Conservation (phyloP, 2,329 filamentous ascomycete genomes). For the Fusarium euwallaceae region DNA sequence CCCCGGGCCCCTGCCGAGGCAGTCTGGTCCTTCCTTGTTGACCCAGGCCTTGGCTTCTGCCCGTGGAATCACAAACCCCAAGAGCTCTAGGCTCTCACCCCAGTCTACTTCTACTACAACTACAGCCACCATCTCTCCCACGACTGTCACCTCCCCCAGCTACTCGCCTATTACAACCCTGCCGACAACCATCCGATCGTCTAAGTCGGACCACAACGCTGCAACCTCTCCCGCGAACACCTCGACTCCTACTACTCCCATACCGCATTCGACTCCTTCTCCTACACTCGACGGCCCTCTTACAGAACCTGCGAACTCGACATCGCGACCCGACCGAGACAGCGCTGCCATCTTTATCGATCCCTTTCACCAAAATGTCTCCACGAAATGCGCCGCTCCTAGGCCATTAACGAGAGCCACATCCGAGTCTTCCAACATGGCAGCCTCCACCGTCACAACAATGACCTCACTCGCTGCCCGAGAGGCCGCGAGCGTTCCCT, state of each 20-base stretch:
- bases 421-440: conserved; percentile 50
- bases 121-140: conserved; percentile 21
- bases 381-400: conserved; percentile 51
- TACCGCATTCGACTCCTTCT: conserved; percentile 15
- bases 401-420: conserved; percentile 55
- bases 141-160: conserved; percentile 25
- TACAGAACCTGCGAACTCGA: conserved; percentile 19
- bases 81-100: conserved; percentile 28
- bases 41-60: conserved; percentile 71
- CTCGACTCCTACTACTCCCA: conserved; percentile 24
- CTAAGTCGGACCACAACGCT: conserved; percentile 29
- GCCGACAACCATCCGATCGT: conserved; percentile 18
- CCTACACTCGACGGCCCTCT: conserved; percentile 22
- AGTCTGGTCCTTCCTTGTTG: conserved; percentile 67
- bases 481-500: conserved; percentile 49
- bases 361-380: conserved; percentile 50
- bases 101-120: conserved; percentile 20
- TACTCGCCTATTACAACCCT: conserved; percentile 10
- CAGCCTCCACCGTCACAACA: conserved; percentile 51
- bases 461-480: conserved; percentile 46
- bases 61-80: conserved; percentile 60
- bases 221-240: conserved; percentile 20
- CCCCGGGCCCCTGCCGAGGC: conserved; percentile 54
- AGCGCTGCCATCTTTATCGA: conserved; percentile 24
- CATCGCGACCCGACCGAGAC: conserved; percentile 41